Evolutionary conservation across 1,284 basidiomycete genomes (phyloP).

Genomic region (Fistulinella cinereoalba): DNA sequence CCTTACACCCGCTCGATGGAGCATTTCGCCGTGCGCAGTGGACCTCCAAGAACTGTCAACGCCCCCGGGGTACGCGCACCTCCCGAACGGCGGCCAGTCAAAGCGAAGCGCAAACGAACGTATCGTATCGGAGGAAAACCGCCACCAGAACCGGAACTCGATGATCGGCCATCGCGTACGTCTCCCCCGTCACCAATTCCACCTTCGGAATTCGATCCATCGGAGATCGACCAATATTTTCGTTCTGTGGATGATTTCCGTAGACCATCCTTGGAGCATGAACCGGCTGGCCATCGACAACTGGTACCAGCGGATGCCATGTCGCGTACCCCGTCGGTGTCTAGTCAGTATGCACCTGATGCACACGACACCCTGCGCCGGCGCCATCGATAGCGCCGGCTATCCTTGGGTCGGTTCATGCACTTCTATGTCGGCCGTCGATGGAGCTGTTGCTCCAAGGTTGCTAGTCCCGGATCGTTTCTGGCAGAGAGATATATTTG

Average conservation of each 20-base stretch:
- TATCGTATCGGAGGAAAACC: constrained; percentile 56
- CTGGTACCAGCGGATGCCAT: neutral
- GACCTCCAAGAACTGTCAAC: constrained; percentile 54
- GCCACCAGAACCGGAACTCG: constrained; percentile 5
- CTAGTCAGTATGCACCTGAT: constrained; percentile 5
- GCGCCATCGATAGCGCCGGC: constrained; percentile 11
- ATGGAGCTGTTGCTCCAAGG: neutral
- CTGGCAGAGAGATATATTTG: neutral
- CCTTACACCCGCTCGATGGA: constrained; percentile 86
- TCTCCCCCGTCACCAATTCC: constrained; percentile 37
- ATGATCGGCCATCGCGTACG: constrained; percentile 12
- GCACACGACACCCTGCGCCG: constrained; percentile 15
- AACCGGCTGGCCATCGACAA: neutral
- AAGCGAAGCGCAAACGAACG: constrained; percentile 75
- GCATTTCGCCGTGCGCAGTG: constrained; percentile 87
- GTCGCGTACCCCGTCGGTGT: neutral
- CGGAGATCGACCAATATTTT: constrained; percentile 79
- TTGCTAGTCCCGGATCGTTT: neutral
- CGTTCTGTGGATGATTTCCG: constrained; percentile 45
- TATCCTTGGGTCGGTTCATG: neutral
- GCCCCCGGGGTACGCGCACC: constrained; percentile 26
- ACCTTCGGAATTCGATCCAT: constrained; percentile 65
- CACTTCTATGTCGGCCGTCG: neutral
- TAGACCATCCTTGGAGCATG: constrained; percentile 1
- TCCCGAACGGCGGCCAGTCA: constrained; percentile 51